These are phyloP conservation scores for Colletotrichum australisinense DNA, from an alignment of 2,329 filamentous ascomycete species.

Conservation along the genomic window DNA sequence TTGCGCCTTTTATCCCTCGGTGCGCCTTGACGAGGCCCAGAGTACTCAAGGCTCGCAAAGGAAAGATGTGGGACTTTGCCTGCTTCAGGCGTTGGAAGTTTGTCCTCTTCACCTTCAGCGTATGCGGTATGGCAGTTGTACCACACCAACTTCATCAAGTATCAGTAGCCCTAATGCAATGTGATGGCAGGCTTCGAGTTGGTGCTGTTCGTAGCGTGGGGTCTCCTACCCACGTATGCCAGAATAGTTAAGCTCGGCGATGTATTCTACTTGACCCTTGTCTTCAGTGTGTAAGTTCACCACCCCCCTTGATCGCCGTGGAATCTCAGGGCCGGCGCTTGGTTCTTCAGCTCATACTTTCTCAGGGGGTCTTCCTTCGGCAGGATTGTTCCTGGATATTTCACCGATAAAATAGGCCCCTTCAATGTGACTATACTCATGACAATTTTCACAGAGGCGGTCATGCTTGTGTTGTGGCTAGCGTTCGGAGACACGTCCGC, in stretches of 20 bases:
- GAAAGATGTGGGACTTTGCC: slow-evolving; percentile 28
- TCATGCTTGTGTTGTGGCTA: slow-evolving; percentile 41
- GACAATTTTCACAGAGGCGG: slow-evolving; percentile 40
- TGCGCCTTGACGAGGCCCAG: slow-evolving; percentile 38
- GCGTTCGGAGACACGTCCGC: slow-evolving; percentile 40
- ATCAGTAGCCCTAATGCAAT: slow-evolving; percentile 4
- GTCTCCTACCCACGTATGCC: slow-evolving; percentile 44
- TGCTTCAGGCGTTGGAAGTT: slow-evolving; percentile 40
- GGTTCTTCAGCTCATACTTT: neutral
- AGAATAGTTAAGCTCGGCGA: slow-evolving; percentile 39
- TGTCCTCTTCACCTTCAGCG: slow-evolving; percentile 40
- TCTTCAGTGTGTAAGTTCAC: slow-evolving; percentile 45
- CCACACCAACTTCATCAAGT: neutral
- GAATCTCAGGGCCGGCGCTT: neutral
- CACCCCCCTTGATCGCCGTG: neutral
- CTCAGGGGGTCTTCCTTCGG: slow-evolving; percentile 43
- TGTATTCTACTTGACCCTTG: slow-evolving; percentile 44
- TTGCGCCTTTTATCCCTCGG: slow-evolving; percentile 36
- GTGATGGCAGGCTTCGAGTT: slow-evolving; percentile 42
- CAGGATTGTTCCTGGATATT: slow-evolving; percentile 41
- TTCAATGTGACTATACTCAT: slow-evolving; percentile 42
- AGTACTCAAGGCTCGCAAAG: neutral
- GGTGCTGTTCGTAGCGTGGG: slow-evolving; percentile 45
- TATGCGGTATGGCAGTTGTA: slow-evolving; percentile 40
- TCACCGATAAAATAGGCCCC: slow-evolving; percentile 38